phyloP scores from a whole-genome alignment of 176 grass and related monocot species.

The Phyllostachys edulis region DNA sequence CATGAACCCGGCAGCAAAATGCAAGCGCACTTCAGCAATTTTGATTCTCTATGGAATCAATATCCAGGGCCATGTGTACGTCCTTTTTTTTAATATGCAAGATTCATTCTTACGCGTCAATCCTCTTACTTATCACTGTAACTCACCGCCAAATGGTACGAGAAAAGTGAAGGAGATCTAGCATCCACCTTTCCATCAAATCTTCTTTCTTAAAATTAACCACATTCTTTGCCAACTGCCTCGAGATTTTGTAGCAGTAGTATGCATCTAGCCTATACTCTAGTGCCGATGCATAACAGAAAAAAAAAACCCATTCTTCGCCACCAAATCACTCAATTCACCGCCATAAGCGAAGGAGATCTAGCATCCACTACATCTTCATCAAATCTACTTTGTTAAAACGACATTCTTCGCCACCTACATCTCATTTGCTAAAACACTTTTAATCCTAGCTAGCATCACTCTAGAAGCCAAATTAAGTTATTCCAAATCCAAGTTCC shows the following conservation, averaged over 20 bases:
- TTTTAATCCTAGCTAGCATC: slow-evolving; percentile 23
- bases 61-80: neutral
- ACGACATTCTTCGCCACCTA: slow-evolving; percentile 23
- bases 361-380: neutral
- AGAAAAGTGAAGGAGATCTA: neutral
- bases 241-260: neutral
- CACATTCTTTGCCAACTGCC: neutral
- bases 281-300: too few relatives aligned
- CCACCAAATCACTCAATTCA: neutral
- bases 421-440: slow-evolving; percentile 26
- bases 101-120: neutral
- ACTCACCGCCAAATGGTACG: neutral
- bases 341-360: neutral
- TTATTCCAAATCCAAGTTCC: slow-evolving; percentile 41
- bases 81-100: neutral
- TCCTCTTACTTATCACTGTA: neutral
- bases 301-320: neutral
- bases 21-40: neutral
- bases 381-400: slow-evolving; percentile 19
- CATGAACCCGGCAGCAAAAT: neutral
- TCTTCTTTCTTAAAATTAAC: neutral
- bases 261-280: neutral
- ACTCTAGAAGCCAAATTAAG: neutral
- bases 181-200: neutral
- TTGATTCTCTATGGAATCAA: neutral